Evolutionary conservation across 2,329 filamentous ascomycete species (phyloP).

Genomic region (Piedraia hortae): DNA sequence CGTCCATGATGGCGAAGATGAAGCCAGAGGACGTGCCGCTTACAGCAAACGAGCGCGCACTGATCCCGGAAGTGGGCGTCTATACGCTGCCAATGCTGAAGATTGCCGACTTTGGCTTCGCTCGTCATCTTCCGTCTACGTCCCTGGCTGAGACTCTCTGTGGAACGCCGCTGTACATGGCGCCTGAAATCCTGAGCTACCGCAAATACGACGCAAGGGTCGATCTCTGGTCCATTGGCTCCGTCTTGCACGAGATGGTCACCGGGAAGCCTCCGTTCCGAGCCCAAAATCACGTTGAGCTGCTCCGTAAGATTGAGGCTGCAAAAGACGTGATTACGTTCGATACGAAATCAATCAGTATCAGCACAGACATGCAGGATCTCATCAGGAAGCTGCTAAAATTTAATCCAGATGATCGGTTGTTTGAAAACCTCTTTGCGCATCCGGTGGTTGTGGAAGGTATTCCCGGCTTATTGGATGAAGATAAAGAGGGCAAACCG

Average conservation of each 20-base stretch:
- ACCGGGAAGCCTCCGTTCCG: constrained; percentile 73
- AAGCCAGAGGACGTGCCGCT: constrained; percentile 38
- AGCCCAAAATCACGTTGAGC: constrained; percentile 78
- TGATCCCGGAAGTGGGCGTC: constrained; percentile 57
- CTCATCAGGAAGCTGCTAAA: constrained; percentile 61
- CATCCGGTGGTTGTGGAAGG: constrained; percentile 19
- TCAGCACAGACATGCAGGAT: constrained; percentile 50
- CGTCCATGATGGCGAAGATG: constrained; percentile 36
- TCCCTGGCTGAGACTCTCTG: constrained; percentile 88
- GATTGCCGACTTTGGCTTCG: constrained; percentile 96
- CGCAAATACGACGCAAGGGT: constrained; percentile 94
- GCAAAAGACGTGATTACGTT: constrained; percentile 70
- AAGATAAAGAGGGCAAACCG: constrained; percentile 11
- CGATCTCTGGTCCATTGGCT: constrained; percentile 92
- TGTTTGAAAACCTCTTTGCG: constrained; percentile 68
- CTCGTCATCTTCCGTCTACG: constrained; percentile 66
- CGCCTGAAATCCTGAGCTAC: constrained; percentile 85
- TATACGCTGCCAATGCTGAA: constrained; percentile 83
- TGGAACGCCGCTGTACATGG: constrained; percentile 94
- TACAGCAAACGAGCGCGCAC: constrained; percentile 52
- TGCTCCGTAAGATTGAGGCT: constrained; percentile 74
- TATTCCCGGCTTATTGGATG: constrained; percentile 10
- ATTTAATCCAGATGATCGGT: constrained; percentile 56
- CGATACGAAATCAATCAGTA: constrained; percentile 16
- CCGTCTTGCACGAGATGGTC: constrained; percentile 87